Conservation (phyloP, 352 stramenopile species). For the Globisporangium echinulatum region DNA sequence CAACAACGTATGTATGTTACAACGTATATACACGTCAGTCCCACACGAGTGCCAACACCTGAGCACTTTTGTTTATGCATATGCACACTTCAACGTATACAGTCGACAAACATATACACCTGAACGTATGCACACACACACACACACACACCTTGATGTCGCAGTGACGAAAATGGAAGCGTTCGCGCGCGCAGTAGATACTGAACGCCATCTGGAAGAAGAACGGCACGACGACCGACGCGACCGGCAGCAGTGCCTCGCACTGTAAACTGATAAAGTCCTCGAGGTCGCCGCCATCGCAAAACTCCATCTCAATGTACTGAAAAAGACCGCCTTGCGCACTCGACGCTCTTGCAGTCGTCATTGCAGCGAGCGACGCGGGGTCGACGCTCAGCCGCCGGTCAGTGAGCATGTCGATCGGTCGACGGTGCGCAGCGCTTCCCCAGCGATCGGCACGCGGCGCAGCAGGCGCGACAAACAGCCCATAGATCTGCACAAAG, state of each 20-base stretch:
- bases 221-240: slow-evolving; percentile 63
- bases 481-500: slow-evolving; percentile 90
- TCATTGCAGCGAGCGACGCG: slow-evolving; percentile 8
- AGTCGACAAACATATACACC: too few relatives aligned
- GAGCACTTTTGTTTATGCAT: too few relatives aligned
- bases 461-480: slow-evolving; percentile 84
- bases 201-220: slow-evolving; percentile 98
- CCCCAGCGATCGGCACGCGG: slow-evolving; percentile 52
- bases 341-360: slow-evolving; percentile 3
- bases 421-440: slow-evolving; percentile 49
- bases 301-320: slow-evolving; percentile 99
- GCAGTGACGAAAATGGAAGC: slow-evolving; percentile 94
- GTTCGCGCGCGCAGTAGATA: slow-evolving; percentile 88
- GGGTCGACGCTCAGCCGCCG: slow-evolving; percentile 14
- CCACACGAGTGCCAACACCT: too few relatives aligned
- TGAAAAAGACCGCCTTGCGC: slow-evolving; percentile 62
- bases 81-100: too few relatives aligned
- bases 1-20: too few relatives aligned
- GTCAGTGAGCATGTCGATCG: slow-evolving; percentile 47
- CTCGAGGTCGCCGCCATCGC: slow-evolving; percentile 94
- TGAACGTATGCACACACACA: too few relatives aligned
- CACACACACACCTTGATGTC: slow-evolving; percentile 89
- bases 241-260: slow-evolving; percentile 47
- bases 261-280: slow-evolving; percentile 89
- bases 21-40: too few relatives aligned